A percentile compares a stretch with the other conserved stretches of the same genome.
Evolutionary conservation across 441 rosid genomes (phyloP).

Genomic region (Erodium trifolium): DNA sequence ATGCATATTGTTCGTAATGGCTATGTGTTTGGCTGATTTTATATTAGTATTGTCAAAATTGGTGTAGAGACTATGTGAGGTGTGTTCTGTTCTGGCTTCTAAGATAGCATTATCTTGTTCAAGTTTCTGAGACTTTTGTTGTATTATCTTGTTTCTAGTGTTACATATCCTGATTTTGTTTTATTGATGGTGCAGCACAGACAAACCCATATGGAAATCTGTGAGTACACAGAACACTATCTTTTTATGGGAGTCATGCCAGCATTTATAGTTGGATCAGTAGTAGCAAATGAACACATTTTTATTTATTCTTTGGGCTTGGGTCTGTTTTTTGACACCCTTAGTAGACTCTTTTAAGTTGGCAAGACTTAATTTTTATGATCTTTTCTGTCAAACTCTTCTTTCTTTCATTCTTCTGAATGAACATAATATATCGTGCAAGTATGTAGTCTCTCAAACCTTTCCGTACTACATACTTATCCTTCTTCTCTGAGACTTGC

Average conservation of each 20-base stretch:
- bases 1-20: not conserved
- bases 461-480: not conserved
- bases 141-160: not conserved
- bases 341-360: not conserved
- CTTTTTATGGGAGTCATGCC: not conserved
- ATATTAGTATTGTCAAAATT: not conserved
- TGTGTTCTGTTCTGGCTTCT: not conserved
- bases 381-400: not conserved
- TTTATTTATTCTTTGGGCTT: not conserved
- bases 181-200: slow-evolving; percentile 48
- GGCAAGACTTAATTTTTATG: not conserved
- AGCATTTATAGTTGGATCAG: not conserved
- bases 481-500: not conserved
- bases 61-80: not conserved
- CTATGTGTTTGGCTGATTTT: not conserved
- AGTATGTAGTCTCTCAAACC: not conserved
- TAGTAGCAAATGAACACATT: not conserved
- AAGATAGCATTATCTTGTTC: not conserved
- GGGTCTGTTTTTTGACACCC: not conserved
- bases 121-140: not conserved
- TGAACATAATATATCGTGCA: not conserved
- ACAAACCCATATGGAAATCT: slow-evolving; percentile 70
- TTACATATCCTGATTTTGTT: slow-evolving; percentile 10
- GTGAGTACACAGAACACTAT: slow-evolving; percentile 35
- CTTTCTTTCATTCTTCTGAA: not conserved